phyloP scores from a whole-genome alignment of 2,329 filamentous ascomycete genomes.

The Microascus cirrosus region DNA sequence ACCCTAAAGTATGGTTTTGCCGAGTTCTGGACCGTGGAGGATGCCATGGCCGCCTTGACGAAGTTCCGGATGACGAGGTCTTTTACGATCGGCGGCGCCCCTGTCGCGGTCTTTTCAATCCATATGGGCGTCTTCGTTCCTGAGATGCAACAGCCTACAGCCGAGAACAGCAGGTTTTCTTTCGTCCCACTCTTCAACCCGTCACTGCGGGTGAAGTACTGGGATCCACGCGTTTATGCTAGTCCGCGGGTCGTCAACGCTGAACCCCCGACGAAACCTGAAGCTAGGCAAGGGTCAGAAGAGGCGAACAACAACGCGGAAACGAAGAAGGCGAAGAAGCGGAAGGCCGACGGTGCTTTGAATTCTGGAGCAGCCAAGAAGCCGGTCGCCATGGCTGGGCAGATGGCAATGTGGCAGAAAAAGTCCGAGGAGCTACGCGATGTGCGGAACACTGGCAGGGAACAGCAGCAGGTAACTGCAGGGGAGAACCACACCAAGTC shows the following conservation, averaged over 20 bases:
- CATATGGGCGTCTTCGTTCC: slow-evolving; percentile 80
- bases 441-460: not conserved
- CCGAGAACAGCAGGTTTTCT: slow-evolving; percentile 49
- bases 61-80: slow-evolving; percentile 62
- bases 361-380: slow-evolving; percentile 21
- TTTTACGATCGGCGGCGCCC: slow-evolving; percentile 67
- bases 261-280: slow-evolving; percentile 22
- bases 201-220: slow-evolving; percentile 59
- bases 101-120: slow-evolving; percentile 62
- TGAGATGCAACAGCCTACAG: slow-evolving; percentile 45
- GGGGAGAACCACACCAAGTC: not conserved
- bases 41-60: slow-evolving; percentile 62
- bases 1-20: slow-evolving; percentile 77
- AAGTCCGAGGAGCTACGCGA: slow-evolving; percentile 27
- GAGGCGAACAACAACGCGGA: slow-evolving; percentile 15
- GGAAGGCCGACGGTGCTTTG: slow-evolving; percentile 33
- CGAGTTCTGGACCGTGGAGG: slow-evolving; percentile 67
- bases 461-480: not conserved
- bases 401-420: slow-evolving; percentile 32
- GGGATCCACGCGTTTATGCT: slow-evolving; percentile 63
- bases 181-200: slow-evolving; percentile 63
- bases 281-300: slow-evolving; percentile 20
- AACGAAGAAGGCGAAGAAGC: slow-evolving; percentile 36
- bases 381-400: slow-evolving; percentile 26
- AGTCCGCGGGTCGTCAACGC: slow-evolving; percentile 51